Conservation (phyloP, 768 basidiomycete genomes). For the Pisolithus tinctorius region DNA sequence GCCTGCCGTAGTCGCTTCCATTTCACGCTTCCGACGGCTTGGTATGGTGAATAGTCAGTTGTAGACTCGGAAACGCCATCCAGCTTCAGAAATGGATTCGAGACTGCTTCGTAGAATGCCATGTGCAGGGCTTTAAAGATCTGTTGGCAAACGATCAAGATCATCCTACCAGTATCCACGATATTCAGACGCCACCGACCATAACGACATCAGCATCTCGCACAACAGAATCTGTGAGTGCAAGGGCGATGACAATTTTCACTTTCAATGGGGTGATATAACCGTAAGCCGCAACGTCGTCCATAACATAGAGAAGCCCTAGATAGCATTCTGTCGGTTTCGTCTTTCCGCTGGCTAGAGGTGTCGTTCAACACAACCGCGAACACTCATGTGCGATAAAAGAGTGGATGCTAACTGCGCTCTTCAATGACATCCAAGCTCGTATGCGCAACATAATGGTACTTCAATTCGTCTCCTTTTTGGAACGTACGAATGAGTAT, state of each 20-base stretch:
- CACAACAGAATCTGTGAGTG: conserved; percentile 75
- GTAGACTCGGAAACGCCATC: conserved; percentile 40
- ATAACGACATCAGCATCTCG: conserved; percentile 72
- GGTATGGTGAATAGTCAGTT: conserved; percentile 47
- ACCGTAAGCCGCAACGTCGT: conserved; percentile 89
- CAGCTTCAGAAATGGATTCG: conserved; percentile 82
- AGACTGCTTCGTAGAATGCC: conserved; percentile 76
- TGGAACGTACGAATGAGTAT: conserved; percentile 73
- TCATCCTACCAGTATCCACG: background rate
- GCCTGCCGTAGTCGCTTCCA: conserved; percentile 65
- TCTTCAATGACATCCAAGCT: conserved; percentile 89
- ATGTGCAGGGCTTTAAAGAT: conserved; percentile 86
- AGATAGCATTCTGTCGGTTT: conserved; percentile 77
- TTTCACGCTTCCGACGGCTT: conserved; percentile 54
- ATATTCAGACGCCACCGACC: conserved; percentile 35
- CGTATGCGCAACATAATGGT: conserved; percentile 89
- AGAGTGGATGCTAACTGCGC: conserved; percentile 52
- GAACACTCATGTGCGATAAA: background rate
- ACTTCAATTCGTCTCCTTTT: conserved; percentile 62
- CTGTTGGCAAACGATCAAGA: conserved; percentile 30
- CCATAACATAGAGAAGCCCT: conserved; percentile 83
- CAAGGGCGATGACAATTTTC: conserved; percentile 78
- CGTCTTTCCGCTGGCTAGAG: conserved; percentile 31
- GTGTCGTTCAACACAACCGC: conserved; percentile 1
- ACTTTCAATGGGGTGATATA: conserved; percentile 84